A percentile compares a stretch with the other conserved stretches of the same genome.
Conservation (phyloP, 768 basidiomycete genomes). For the Podaxis carcinomalis region DNA sequence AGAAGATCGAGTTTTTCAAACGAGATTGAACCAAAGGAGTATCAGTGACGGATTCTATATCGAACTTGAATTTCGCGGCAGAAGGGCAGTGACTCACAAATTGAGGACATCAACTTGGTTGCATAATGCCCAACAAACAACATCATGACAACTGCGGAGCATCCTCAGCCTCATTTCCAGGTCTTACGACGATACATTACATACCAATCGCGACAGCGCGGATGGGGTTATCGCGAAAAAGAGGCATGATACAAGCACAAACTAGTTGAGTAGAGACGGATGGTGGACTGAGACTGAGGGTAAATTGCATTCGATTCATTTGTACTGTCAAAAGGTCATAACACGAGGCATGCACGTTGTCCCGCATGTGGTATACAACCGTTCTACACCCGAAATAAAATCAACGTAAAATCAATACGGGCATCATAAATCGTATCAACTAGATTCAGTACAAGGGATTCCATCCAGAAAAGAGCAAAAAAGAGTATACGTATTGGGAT, state of each 20-base stretch:
- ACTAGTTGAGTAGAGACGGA: conserved; percentile 5
- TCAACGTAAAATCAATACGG: not conserved
- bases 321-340: not conserved
- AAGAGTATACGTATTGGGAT: not conserved
- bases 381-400: not conserved
- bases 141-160: conserved; percentile 38
- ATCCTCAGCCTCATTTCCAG: not conserved
- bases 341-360: conserved; percentile 12
- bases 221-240: conserved; percentile 45
- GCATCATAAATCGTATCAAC: not conserved
- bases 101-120: conserved; percentile 45
- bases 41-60: not conserved
- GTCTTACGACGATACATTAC: not conserved
- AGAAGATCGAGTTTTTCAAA: not conserved
- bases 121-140: conserved; percentile 46
- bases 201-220: conserved; percentile 41
- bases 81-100: conserved; percentile 28
- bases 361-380: conserved; percentile 4
- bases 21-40: not conserved
- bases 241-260: conserved; percentile 30
- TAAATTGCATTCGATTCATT: not conserved
- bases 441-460: not conserved
- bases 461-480: not conserved
- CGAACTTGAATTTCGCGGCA: not conserved
- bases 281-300: not conserved